These are phyloP conservation scores for Aspergillus novoparasiticus DNA, from an alignment of 2,329 filamentous ascomycete species.

Conservation along the genomic window DNA sequence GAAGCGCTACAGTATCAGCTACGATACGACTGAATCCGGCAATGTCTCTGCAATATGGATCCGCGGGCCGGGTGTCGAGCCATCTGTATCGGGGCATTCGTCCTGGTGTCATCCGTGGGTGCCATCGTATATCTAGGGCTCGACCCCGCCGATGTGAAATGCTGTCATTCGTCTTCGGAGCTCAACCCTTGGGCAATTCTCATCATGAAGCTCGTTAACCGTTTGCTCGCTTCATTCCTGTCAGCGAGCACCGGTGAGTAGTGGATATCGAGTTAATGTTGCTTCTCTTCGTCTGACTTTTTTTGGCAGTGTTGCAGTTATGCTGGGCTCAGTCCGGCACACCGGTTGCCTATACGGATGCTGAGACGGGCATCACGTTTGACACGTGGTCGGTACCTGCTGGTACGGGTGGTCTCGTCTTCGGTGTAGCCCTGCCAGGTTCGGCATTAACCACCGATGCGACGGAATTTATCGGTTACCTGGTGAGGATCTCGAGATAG, in stretches of 20 bases:
- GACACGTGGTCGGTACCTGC: conserved; percentile 52
- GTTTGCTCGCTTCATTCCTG: conserved; percentile 8
- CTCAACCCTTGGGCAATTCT: not conserved
- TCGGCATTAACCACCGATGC: conserved; percentile 51
- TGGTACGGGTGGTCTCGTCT: conserved; percentile 52
- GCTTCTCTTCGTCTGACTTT: not conserved
- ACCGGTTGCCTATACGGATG: conserved; percentile 44
- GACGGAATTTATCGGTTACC: conserved; percentile 62
- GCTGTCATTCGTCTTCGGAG: not conserved
- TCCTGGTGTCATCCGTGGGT: conserved; percentile 1
- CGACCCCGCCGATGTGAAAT: not conserved
- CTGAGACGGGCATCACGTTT: conserved; percentile 57
- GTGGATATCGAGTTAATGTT: not conserved
- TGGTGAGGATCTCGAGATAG: conserved; percentile 44
- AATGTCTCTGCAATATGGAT: conserved; percentile 6
- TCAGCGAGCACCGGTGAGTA: conserved; percentile 6
- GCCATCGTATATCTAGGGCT: conserved; percentile 8
- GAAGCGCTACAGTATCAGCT: not conserved
- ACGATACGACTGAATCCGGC: not conserved
- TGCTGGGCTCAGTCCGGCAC: conserved; percentile 13
- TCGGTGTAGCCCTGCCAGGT: conserved; percentile 58
- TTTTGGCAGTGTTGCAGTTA: conserved; percentile 11
- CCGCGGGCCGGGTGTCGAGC: conserved; percentile 3
- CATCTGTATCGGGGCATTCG: not conserved
- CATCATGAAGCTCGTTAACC: conserved; percentile 7